Percentiles rank a stretch among this genome's conserved stretches.
Evolutionary conservation across 179 eudicot genomes (phyloP).

Genomic region (Patellifolia procumbens): DNA sequence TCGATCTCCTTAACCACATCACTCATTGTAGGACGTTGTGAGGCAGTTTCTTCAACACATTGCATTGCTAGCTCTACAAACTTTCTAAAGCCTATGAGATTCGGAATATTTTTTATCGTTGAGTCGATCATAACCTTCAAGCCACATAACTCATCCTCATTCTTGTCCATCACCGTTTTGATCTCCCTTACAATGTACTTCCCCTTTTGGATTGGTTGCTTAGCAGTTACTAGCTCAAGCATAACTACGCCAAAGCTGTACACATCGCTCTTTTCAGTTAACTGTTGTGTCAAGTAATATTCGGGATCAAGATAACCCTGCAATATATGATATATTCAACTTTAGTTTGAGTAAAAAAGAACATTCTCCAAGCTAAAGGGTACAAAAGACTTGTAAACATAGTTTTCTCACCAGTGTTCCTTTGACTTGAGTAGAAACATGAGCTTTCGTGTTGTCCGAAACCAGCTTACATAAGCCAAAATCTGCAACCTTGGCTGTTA

Average conservation of each 20-base stretch:
- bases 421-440: slow-evolving; percentile 92
- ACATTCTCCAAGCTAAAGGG: background rate
- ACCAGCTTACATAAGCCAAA: slow-evolving; percentile 90
- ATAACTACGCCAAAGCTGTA: slow-evolving; percentile 91
- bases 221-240: slow-evolving; percentile 78
- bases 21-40: slow-evolving; percentile 81
- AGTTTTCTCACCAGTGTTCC: slow-evolving; percentile 70
- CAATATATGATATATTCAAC: slow-evolving; percentile 24
- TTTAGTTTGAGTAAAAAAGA: background rate
- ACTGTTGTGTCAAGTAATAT: slow-evolving; percentile 88
- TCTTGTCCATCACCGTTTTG: slow-evolving; percentile 45
- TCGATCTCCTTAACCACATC: slow-evolving; percentile 75
- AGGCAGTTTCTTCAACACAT: slow-evolving; percentile 77
- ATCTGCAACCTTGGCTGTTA: slow-evolving; percentile 91
- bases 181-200: slow-evolving; percentile 86
- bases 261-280: slow-evolving; percentile 92
- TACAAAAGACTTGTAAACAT: background rate
- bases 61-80: slow-evolving; percentile 69
- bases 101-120: slow-evolving; percentile 33
- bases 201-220: slow-evolving; percentile 84
- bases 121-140: slow-evolving; percentile 67
- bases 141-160: slow-evolving; percentile 50
- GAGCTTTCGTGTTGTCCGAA: slow-evolving; percentile 62
- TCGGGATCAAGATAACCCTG: slow-evolving; percentile 98
- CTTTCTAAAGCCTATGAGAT: slow-evolving; percentile 49